phyloP scores from a whole-genome alignment of 345 rosid genomes.

The Leavenworthia alabamica region DNA sequence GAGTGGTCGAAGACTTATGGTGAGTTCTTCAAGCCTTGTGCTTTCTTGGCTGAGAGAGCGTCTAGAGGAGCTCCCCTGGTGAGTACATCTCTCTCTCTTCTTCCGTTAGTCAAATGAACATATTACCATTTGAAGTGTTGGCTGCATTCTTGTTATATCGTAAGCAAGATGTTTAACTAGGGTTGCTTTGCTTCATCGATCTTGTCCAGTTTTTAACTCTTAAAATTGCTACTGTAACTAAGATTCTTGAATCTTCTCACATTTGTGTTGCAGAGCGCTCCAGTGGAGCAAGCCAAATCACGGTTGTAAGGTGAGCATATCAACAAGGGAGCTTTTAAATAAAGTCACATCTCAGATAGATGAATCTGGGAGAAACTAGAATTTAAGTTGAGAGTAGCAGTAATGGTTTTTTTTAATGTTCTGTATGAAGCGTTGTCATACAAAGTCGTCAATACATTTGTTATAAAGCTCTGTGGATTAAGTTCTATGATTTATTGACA shows the following conservation, averaged over 20 bases:
- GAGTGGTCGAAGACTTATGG: constrained; percentile 80
- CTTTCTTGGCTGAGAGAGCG: constrained; percentile 76
- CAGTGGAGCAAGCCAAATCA: constrained; percentile 38
- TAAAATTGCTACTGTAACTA: not conserved
- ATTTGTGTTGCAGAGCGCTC: constrained; percentile 56
- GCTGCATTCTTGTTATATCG: not conserved
- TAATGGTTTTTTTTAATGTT: constrained; percentile 1
- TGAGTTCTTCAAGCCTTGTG: constrained; percentile 87
- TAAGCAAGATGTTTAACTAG: not conserved
- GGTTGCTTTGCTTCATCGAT: not conserved
- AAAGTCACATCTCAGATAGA: constrained; percentile 21
- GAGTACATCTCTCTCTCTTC: not conserved
- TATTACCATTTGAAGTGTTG: not conserved
- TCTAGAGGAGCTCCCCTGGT: constrained; percentile 67
- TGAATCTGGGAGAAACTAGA: constrained; percentile 22
- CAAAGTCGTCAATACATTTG: constrained; percentile 12
- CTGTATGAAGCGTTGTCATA: constrained; percentile 1
- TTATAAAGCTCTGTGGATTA: constrained; percentile 2
- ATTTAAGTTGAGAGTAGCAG: not conserved
- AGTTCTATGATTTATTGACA: constrained; percentile 5
- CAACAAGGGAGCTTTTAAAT: not conserved
- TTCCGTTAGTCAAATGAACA: not conserved
- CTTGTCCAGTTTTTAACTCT: not conserved
- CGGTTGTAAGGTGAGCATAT: constrained; percentile 31
- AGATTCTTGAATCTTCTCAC: not conserved